phyloP scores from a whole-genome alignment of 2,329 filamentous ascomycete species.

The Proliferodiscus dingleyae region DNA sequence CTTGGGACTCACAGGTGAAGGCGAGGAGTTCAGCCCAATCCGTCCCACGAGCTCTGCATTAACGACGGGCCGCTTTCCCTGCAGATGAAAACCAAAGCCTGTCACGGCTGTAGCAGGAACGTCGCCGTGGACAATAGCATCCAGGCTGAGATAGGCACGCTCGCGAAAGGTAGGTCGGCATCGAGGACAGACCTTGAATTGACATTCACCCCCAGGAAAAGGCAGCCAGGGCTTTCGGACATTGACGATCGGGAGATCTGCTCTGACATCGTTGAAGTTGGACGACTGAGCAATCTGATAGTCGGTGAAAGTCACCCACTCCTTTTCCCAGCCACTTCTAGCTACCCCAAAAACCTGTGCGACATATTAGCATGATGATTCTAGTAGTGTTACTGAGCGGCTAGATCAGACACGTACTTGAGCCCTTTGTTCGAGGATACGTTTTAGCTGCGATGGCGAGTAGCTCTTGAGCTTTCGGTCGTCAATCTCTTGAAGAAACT shows the following conservation, averaged over 20 bases:
- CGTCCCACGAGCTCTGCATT: conserved; percentile 22
- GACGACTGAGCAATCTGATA: not conserved
- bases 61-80: conserved; percentile 36
- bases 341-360: conserved; percentile 2
- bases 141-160: conserved; percentile 45
- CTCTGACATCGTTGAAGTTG: conserved; percentile 2
- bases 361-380: not conserved
- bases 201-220: conserved; percentile 40
- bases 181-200: conserved; percentile 43
- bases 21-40: conserved; percentile 24
- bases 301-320: not conserved
- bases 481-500: conserved; percentile 37
- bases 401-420: conserved; percentile 34
- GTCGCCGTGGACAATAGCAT: conserved; percentile 46
- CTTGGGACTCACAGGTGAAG: conserved; percentile 17
- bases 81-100: conserved; percentile 48
- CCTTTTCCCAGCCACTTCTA: not conserved
- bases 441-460: conserved; percentile 42
- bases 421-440: conserved; percentile 46
- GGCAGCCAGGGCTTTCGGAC: conserved; percentile 35
- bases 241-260: conserved; percentile 1
- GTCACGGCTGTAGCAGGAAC: conserved; percentile 44
- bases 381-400: not conserved
- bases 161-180: conserved; percentile 43
- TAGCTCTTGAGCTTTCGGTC: conserved; percentile 41